Base-by-base conservation (phyloP, 371 early-diverging fungal species). In the Capniomyces stellatus region DNA sequence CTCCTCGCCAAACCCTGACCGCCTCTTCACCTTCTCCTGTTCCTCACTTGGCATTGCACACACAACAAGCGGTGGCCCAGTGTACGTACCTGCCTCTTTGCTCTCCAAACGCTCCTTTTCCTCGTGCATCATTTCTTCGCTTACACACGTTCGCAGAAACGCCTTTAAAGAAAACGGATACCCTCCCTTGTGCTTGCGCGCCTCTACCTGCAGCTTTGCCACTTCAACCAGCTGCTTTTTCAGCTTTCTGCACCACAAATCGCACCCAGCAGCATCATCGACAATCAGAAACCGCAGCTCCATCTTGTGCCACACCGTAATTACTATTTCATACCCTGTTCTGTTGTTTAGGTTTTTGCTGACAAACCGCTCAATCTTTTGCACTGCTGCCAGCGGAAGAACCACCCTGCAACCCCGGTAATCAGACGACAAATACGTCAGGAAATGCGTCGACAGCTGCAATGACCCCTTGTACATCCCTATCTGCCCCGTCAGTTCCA, bases 321-420 rank as follows among this genome's bases (percentile, higher is more conserved):
- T 59, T 1, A 54, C 40, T 46, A 70, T 54, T 54, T 66, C 63
- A 29, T 68, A 70, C 52, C 70, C 69, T 24, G 43, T 55, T 40
- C 43, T 39, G 1, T 51, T 43, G 44, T 49, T 22, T 52, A 27
- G 30, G 22, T 63, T 64, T 15, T 46, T 28, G 29, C 58, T 53
- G 28, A 56, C 58, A 41, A 85, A 66, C 29, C 84, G 73, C 61
- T 94, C 95, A 1, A 96, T 89, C 3, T 89, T 75, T 46, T 89
- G 85, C 42, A 96, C 76, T 12, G 89, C 85, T 58, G 79, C 89
- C 42, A 92, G 76, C 4, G 93, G 97, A 27, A 94, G 64, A 0
- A 82, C 81, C 19, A 86, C 60, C 40, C 80, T 75, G 55, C 83
- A 81, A 39, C 81, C 59, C 53, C 67, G 51, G 51, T 63, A 64